Conservation (phyloP, 2,329 filamentous ascomycete genomes). For the Stagonosporopsis vannaccii region DNA sequence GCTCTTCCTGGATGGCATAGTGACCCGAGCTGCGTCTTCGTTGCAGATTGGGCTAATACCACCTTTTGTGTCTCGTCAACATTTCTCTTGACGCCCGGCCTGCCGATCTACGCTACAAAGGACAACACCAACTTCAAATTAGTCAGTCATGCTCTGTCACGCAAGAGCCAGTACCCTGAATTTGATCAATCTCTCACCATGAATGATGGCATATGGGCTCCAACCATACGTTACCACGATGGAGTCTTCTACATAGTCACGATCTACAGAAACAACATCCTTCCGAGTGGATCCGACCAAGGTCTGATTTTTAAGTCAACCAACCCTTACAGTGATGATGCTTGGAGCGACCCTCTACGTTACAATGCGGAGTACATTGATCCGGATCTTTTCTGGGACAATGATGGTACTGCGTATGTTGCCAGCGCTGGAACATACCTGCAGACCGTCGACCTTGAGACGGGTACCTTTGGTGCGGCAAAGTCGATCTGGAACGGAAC, state of each 20-base stretch:
- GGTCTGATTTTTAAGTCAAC: constrained; percentile 25
- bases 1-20: neutral
- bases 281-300: constrained; percentile 43
- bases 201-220: constrained; percentile 31
- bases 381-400: constrained; percentile 64
- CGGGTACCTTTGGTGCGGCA: constrained; percentile 38
- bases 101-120: constrained; percentile 55
- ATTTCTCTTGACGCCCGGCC: constrained; percentile 31
- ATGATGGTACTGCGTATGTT: constrained; percentile 61
- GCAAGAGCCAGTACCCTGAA: constrained; percentile 24
- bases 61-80: constrained; percentile 25
- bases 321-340: constrained; percentile 30
- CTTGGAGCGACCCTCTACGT: constrained; percentile 29
- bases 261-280: constrained; percentile 12
- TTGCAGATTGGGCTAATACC: neutral
- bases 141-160: constrained; percentile 27
- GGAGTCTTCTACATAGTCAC: constrained; percentile 32
- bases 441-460: constrained; percentile 44
- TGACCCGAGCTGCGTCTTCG: neutral
- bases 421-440: constrained; percentile 34
- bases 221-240: constrained; percentile 32
- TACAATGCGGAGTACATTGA: constrained; percentile 51
- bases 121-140: constrained; percentile 49
- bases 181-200: constrained; percentile 12
- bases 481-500: constrained; percentile 48